Evolutionary conservation across 2,329 filamentous ascomycete species (phyloP).

Genomic region (Aspergillus sp.): DNA sequence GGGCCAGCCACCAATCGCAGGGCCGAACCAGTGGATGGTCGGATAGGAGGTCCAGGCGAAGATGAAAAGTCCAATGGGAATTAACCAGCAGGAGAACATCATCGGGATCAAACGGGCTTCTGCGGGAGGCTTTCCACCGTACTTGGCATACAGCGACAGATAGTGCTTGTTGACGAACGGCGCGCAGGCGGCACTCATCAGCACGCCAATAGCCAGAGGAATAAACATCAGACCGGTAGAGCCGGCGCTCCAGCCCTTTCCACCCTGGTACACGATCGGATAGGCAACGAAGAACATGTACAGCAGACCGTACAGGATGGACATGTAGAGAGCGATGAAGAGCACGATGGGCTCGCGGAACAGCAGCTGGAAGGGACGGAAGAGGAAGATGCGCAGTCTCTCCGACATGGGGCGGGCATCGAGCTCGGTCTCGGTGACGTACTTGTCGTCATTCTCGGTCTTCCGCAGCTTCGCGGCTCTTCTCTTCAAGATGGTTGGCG

Average conservation of each 20-base stretch:
- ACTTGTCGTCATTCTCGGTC: conserved; percentile 63
- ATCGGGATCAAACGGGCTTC: conserved; percentile 79
- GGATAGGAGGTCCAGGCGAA: conserved; percentile 70
- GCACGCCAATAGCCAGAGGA: conserved; percentile 72
- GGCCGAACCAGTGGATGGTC: conserved; percentile 67
- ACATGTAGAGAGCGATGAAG: conserved; percentile 82
- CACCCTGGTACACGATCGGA: conserved; percentile 69
- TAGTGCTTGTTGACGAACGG: conserved; percentile 82
- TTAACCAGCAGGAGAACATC: conserved; percentile 74
- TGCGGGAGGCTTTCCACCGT: conserved; percentile 72
- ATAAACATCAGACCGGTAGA: conserved; percentile 85
- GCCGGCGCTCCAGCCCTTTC: conserved; percentile 74
- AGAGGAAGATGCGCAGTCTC: conserved; percentile 69
- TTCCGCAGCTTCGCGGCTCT: conserved; percentile 72
- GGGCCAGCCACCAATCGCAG: conserved; percentile 67
- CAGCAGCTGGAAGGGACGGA: conserved; percentile 82
- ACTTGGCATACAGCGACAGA: conserved; percentile 59
- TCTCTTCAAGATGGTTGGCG: conserved; percentile 70
- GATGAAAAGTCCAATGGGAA: conserved; percentile 65
- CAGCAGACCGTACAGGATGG: conserved; percentile 59
- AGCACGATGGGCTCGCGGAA: conserved; percentile 83
- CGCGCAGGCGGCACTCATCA: conserved; percentile 64
- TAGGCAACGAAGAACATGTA: conserved; percentile 55
- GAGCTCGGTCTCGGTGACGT: conserved; percentile 78
- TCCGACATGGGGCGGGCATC: conserved; percentile 69